Evolutionary conservation across 495 filamentous ascomycete species (phyloP).

Genomic region (Cenococcum geophilum): DNA sequence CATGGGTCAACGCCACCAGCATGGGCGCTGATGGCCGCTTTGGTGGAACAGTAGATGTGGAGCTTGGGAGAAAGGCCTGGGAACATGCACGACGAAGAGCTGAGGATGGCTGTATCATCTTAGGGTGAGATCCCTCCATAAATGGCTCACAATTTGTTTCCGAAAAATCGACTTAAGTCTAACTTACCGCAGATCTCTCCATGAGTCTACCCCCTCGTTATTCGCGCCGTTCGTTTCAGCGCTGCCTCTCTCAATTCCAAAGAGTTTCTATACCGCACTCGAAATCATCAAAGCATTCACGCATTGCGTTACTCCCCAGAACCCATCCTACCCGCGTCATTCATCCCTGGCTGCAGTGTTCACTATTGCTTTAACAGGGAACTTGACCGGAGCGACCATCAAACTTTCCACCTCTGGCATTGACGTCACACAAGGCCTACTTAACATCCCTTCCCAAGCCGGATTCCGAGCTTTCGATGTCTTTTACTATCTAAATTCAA

Average conservation of each 20-base stretch:
- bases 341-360: constrained; percentile 73
- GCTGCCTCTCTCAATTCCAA: constrained; percentile 71
- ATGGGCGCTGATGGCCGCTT: constrained; percentile 56
- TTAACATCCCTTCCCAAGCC: constrained; percentile 69
- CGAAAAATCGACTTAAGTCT: background rate
- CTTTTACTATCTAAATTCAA: constrained; percentile 93
- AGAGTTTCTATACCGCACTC: constrained; percentile 66
- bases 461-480: constrained; percentile 96
- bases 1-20: constrained; percentile 76
- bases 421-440: constrained; percentile 72
- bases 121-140: constrained; percentile 55
- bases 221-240: constrained; percentile 74
- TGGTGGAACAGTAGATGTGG: constrained; percentile 73
- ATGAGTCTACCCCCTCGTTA: constrained; percentile 79
- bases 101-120: constrained; percentile 88
- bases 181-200: constrained; percentile 59
- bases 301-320: constrained; percentile 78
- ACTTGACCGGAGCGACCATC: constrained; percentile 65
- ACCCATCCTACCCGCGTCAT: constrained; percentile 77
- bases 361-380: constrained; percentile 74
- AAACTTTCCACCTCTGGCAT: constrained; percentile 82
- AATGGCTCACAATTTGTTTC: no score
- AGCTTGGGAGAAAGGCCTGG: constrained; percentile 80
- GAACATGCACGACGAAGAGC: constrained; percentile 93
- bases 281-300: constrained; percentile 78